These are phyloP conservation scores for Epichloe bromicola DNA, from an alignment of 2,329 filamentous ascomycete species.

Conservation along the genomic window DNA sequence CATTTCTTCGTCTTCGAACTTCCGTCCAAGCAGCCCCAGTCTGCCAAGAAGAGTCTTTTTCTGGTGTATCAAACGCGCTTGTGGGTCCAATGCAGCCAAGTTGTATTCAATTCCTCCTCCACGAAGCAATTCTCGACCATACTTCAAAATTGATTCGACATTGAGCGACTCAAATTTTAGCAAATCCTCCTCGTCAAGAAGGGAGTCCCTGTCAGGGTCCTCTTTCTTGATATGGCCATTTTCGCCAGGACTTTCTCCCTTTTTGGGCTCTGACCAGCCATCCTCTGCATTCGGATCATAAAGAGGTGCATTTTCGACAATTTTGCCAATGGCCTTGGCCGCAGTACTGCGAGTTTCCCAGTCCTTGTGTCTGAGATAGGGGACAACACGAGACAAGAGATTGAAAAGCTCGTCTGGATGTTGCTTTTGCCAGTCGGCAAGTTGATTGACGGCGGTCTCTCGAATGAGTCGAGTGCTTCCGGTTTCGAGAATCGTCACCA, in stretches of 20 bases:
- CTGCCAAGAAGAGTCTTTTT: constrained; percentile 78
- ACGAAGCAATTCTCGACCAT: constrained; percentile 72
- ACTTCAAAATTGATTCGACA: constrained; percentile 64
- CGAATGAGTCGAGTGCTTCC: constrained; percentile 92
- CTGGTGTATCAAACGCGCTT: constrained; percentile 68
- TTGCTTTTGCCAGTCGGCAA: constrained; percentile 95
- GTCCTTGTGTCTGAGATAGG: constrained; percentile 85
- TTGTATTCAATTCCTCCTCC: constrained; percentile 80
- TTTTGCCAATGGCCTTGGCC: constrained; percentile 87
- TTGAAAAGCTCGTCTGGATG: constrained; percentile 97
- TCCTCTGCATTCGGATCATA: constrained; percentile 83
- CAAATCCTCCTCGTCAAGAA: constrained; percentile 42
- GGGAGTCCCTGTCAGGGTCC: constrained; percentile 36
- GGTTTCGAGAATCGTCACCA: constrained; percentile 88
- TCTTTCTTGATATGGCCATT: constrained; percentile 45
- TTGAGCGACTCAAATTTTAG: constrained; percentile 66
- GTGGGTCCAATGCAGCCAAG: constrained; percentile 68
- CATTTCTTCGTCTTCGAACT: constrained; percentile 72
- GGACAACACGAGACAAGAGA: constrained; percentile 82
- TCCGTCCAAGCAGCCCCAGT: constrained; percentile 73
- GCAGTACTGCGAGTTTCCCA: constrained; percentile 95
- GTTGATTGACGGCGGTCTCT: constrained; percentile 90
- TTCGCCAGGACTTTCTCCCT: constrained; percentile 21
- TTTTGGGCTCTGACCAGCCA: constrained; percentile 29
- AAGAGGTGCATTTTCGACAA: constrained; percentile 73